A percentile compares a stretch with the other conserved stretches of the same genome.
Evolutionary conservation across 148 eudicot genomes (phyloP).

Genomic region (Persicaria maculosa): DNA sequence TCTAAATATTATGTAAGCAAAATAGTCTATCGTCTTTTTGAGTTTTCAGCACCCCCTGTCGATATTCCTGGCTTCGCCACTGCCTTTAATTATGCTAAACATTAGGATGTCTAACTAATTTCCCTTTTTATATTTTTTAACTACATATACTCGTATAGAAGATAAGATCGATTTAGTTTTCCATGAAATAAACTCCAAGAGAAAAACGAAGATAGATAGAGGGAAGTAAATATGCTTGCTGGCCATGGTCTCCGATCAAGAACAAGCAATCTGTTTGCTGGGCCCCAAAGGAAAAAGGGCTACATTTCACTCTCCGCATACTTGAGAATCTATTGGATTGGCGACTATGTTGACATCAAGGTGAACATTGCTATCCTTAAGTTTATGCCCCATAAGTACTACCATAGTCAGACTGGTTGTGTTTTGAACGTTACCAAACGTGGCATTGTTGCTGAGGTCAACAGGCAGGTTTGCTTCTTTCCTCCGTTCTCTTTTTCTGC

Average conservation of each 20-base stretch:
- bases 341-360: constrained; percentile 39
- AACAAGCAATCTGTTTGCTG: constrained; percentile 28
- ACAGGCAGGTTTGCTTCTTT: constrained; percentile 31
- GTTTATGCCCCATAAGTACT: constrained; percentile 44
- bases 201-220: background rate
- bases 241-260: constrained; percentile 34
- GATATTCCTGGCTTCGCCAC: too few relatives aligned
- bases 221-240: constrained; percentile 25
- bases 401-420: constrained; percentile 41
- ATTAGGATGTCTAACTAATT: too few relatives aligned
- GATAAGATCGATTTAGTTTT: background rate
- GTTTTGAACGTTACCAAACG: constrained; percentile 40
- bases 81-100: too few relatives aligned
- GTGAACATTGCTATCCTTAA: constrained; percentile 40
- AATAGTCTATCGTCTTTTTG: too few relatives aligned
- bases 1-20: too few relatives aligned
- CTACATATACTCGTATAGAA: too few relatives aligned
- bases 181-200: background rate
- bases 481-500: background rate
- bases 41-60: too few relatives aligned
- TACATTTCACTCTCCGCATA: constrained; percentile 24
- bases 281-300: constrained; percentile 33
- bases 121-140: too few relatives aligned
- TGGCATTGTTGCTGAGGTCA: constrained; percentile 37
- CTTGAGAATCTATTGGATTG: constrained; percentile 28